A percentile compares a stretch with the other conserved stretches of the same genome.
Evolutionary conservation across 345 rosid species (phyloP).

Genomic region (Corchorus olitorius): DNA sequence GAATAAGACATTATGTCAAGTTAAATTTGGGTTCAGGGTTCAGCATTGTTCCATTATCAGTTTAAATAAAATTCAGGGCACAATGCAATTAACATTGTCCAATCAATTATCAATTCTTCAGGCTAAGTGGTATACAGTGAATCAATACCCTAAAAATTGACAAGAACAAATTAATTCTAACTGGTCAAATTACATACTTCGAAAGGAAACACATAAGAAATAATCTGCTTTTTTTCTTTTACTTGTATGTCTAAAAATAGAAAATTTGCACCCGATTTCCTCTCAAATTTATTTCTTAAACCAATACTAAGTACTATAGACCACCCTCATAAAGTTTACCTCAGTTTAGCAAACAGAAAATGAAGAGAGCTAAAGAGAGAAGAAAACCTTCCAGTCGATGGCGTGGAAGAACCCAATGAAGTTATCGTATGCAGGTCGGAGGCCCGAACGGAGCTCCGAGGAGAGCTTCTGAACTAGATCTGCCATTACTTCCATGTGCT

Average conservation of each 20-base stretch:
- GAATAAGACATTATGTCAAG: background rate
- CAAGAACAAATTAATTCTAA: background rate
- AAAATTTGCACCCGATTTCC: background rate
- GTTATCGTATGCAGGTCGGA: conserved; percentile 77
- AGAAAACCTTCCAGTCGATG: conserved; percentile 83
- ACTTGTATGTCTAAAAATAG: background rate
- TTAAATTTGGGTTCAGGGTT: background rate
- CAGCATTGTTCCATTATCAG: conserved; percentile 1
- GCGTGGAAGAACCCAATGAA: conserved; percentile 89
- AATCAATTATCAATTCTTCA: background rate
- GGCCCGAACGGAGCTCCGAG: conserved; percentile 71
- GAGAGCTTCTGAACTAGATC: conserved; percentile 88
- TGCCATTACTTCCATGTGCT: conserved; percentile 75
- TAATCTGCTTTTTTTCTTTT: background rate
- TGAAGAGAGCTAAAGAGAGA: background rate
- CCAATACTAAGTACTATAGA: background rate
- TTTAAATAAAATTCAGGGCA: background rate
- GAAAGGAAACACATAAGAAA: background rate
- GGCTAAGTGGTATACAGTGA: no score
- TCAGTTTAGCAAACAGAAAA: background rate
- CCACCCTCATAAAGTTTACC: no score
- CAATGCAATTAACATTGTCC: background rate
- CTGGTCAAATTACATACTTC: background rate
- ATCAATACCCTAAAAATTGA: no score
- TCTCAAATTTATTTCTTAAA: background rate